Base-by-base conservation (phyloP, 2,329 filamentous ascomycete species). In the Hymenoscyphus occultus region DNA sequence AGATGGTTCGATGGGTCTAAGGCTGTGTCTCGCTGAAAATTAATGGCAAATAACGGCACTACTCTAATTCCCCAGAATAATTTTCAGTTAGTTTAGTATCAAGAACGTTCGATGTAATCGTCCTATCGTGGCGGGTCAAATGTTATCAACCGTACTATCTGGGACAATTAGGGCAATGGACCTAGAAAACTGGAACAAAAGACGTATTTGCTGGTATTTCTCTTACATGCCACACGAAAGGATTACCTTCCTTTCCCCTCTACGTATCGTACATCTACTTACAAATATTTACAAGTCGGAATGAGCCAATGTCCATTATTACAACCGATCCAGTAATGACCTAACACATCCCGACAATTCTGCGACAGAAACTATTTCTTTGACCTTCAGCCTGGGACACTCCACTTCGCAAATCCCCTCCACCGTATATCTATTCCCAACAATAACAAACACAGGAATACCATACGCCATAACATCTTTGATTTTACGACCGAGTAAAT, bases 401-500 rank as follows among this genome's bases (percentile, higher is more conserved):
- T 76, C 74, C 13, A 77, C 69, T 61, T 76, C 74, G 61, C 72
- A 74, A 19, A 70, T 59, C 45, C 63, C 66, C 13, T 73, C 69
- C 5, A 22, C 58, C 19, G 65, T 79, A 89, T 90, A 96, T 3
- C 80, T 80, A 68, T 85, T 89, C 0, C 94, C 94, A 39, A 98
- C 77, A 1, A 97, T 83, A 13, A 97, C 81, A 9, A 94, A 82
- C 13, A 98, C 82, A 0, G 94, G 94, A 75, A 96, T 97, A 2
- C 95, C 95, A 63, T 94, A 86, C 65, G 95, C 76, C 76, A 98
- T 93, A 0, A 94, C 95, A 78, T 99, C 95, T 45, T 86, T 87
- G 74, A 98, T 80, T 76, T 96, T 98, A 91, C 92, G 97, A 2
- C 86, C 85, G 67, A 97, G 81, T 1, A 84, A 80, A 14, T 19